Base-by-base conservation (phyloP, 768 basidiomycete genomes). In the Suillus subluteus region DNA sequence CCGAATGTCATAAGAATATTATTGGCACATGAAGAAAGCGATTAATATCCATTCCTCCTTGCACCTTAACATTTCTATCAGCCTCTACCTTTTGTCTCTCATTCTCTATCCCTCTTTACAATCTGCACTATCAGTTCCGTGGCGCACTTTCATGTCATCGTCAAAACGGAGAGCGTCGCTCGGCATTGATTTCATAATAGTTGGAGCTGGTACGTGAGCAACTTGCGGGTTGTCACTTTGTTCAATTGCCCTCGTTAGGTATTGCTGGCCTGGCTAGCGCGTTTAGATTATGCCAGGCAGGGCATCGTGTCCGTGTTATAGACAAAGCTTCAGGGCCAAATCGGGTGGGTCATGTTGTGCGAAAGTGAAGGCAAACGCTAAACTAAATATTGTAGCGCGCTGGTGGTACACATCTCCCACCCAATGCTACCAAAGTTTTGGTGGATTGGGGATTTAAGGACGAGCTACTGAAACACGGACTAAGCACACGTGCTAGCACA, bases 231-330 rank as follows among this genome's bases (percentile, higher is more conserved):
- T 30, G 35, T 26, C 40, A 30, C 46, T 12, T 30, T 7, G 16
- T 55, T 30, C 12, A 58, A 63, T 50, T 21, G 4, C 13, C 46
- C 23, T 40, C 23, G 2, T 26, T 43, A 78, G 76, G 85, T 41
- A 76, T 89, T 41, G 78, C 85, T 54, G 89, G 89, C 30, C 82
- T 90, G 26, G 84, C 88, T 6, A 78, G 83, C 9, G 89, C 89
- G 11, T 85, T 83, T 71, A 77, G 85, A n/a, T 77, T 91, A 50
- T 79, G 81, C 50, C 83, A 81, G 66, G 83, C 85, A 15, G 89
- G 90, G 6, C 90, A 91, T 75, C 76, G 79, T 37, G 88, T 90
- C 41, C 79, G 81, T 1, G 81, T 91, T 2, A 67, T 90, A 32
- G 89, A 91, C 67, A 80, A 82, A 67, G 79, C 78, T 15, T 75